These are phyloP conservation scores for Amylostereum chailletii DNA, from an alignment of 1,284 basidiomycete species.

Conservation along the genomic window DNA sequence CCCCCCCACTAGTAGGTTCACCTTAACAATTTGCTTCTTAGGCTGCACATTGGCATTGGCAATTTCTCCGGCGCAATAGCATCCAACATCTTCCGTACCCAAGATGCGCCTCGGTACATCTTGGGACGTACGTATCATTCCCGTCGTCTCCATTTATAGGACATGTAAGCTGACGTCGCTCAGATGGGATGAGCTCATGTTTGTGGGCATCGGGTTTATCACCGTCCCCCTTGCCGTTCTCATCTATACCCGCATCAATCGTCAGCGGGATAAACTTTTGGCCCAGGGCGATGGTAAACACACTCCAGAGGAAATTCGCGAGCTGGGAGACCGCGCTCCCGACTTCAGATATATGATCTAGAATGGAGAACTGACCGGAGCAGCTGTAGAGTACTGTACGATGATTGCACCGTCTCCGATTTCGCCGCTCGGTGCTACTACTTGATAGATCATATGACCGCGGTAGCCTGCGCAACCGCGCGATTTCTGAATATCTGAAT, in stretches of 20 bases:
- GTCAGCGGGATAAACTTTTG: conserved; percentile 21
- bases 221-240: conserved; percentile 38
- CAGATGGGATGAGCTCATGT: conserved; percentile 62
- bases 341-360: conserved; percentile 56
- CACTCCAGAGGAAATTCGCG: conserved; percentile 32
- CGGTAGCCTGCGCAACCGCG: too few species aligned
- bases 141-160: neutral
- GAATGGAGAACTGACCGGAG: conserved; percentile 5
- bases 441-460: too few species aligned
- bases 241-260: conserved; percentile 49
- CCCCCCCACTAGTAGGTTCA: neutral
- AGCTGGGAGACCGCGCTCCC: conserved; percentile 54
- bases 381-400: too few species aligned
- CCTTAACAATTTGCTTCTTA: neutral
- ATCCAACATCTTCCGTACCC: conserved; percentile 49
- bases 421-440: too few species aligned
- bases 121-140: conserved; percentile 41
- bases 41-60: conserved; percentile 50
- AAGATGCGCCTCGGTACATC: conserved; percentile 51
- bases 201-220: conserved; percentile 56
- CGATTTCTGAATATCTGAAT: too few species aligned
- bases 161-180: neutral
- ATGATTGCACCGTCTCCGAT: too few species aligned
- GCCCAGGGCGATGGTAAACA: conserved; percentile 25
- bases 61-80: conserved; percentile 49